A percentile compares a stretch with the other conserved stretches of the same genome.
These are phyloP conservation scores for Vaccinium darrowii DNA, from an alignment of 148 eudicot species.

Conservation along the genomic window DNA sequence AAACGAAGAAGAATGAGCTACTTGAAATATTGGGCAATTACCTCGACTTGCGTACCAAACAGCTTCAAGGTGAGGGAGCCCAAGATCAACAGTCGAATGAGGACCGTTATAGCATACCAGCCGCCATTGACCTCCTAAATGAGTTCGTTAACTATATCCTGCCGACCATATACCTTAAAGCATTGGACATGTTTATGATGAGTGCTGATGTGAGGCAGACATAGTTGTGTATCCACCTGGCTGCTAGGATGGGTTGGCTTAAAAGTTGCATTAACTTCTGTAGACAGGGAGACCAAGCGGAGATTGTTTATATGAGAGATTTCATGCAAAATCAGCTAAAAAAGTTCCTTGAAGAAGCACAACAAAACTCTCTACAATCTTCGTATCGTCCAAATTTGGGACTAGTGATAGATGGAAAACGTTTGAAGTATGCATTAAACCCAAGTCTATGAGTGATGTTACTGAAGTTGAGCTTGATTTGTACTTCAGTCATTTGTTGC, in stretches of 20 bases:
- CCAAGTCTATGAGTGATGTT: slow-evolving; percentile 72
- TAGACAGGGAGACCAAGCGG: slow-evolving; percentile 86
- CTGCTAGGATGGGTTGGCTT: neutral
- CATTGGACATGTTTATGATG: too few relatives aligned
- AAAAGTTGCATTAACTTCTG: slow-evolving; percentile 11
- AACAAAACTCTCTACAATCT: slow-evolving; percentile 34
- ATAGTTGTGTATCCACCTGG: too few relatives aligned
- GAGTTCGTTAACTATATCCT: too few relatives aligned
- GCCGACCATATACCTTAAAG: too few relatives aligned
- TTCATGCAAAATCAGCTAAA: slow-evolving; percentile 61
- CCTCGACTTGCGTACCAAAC: too few relatives aligned
- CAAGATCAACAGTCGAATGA: too few relatives aligned
- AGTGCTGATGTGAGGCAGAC: too few relatives aligned
- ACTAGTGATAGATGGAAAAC: slow-evolving; percentile 93
- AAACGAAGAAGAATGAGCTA: too few relatives aligned
- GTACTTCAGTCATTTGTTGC: slow-evolving; percentile 92
- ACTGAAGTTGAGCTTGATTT: slow-evolving; percentile 80
- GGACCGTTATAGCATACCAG: too few relatives aligned
- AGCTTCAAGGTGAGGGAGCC: too few relatives aligned
- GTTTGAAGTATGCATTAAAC: slow-evolving; percentile 96
- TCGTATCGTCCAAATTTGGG: slow-evolving; percentile 55
- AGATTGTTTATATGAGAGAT: slow-evolving; percentile 69
- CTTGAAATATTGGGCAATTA: too few relatives aligned
- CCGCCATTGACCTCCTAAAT: too few relatives aligned
- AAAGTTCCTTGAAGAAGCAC: slow-evolving; percentile 75